Conservation (phyloP, 225 moss, liverwort and hornwort genomes). For the Antitrichia curtipendula region DNA sequence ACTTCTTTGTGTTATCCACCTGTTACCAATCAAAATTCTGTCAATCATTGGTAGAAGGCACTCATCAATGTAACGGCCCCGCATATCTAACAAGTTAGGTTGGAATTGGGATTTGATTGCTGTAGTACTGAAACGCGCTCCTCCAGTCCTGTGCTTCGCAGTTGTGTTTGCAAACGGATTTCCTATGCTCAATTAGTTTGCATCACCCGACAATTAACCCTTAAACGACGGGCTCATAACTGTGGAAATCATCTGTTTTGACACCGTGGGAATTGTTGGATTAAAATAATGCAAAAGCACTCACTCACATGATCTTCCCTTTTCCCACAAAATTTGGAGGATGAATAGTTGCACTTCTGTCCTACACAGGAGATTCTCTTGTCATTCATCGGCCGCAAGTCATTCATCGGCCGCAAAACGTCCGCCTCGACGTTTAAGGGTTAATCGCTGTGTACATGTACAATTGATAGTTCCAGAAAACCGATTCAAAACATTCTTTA, state of each 20-base stretch:
- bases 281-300: too few species aligned
- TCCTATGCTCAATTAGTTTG: neutral
- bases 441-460: too few species aligned
- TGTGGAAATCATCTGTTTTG: too few species aligned
- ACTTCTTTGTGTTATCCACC: neutral
- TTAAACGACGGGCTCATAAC: too few species aligned
- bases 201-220: neutral
- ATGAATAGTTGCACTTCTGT: too few species aligned
- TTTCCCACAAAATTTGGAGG: too few species aligned
- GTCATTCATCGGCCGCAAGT: too few species aligned
- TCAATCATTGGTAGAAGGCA: neutral
- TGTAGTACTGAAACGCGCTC: neutral
- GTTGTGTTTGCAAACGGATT: neutral
- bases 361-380: too few species aligned
- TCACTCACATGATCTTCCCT: too few species aligned
- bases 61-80: neutral
- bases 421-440: too few species aligned
- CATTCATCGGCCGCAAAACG: too few species aligned
- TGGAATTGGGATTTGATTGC: neutral
- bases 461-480: neutral
- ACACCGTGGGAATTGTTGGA: too few species aligned
- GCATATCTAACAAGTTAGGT: neutral
- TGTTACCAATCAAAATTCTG: neutral
- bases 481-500: neutral
- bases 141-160: neutral